Base-by-base conservation (phyloP, 2,329 filamentous ascomycete genomes). In the Epichloe sibirici region DNA sequence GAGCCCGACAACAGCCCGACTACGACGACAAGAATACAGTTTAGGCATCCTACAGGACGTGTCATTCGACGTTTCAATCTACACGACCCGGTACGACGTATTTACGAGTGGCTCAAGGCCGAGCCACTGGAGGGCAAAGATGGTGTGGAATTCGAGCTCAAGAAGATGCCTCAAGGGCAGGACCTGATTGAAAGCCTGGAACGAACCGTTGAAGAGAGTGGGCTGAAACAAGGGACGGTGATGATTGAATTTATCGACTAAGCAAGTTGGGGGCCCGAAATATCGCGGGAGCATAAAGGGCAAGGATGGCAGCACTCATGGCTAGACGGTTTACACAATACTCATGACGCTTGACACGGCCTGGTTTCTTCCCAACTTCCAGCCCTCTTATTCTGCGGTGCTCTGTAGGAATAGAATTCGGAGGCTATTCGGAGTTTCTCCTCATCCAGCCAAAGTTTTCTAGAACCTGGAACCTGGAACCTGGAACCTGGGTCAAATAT, bases 31-130 rank as follows among this genome's bases (percentile, higher is more conserved):
- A 82, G 91, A 49, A 94, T 98, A 59, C 93, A 97, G 66, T 95
- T 98, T 71, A 81, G 88, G 55, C 87, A 95, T 61, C 83, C 90
- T 1, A 85, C 81, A 11, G 90, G 90, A 1, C 83, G 91, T 17
- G 79, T 95, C 9, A 90, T 98, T 54, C 84, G 90, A 34, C 81
- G 88, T n/a, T 98, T 98, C 69, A 73, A 75, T 9, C 69, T 90
- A 3, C 68, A 79, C 13, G 93, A 98, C 53, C 74, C 79, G 1
- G 90, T 98, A 12, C 78, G 82, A 52, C 81, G 88, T 12, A 83
- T 98, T 45, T 98, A 91, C 68, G 93, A 98, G 71, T 98, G 90
- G 89, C 81, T 98, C 58, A 98, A 97, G 72, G 85, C 90, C 0
- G 82, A 86, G 55, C 88, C 90, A 2, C 69, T 95, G 48, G 85